phyloP scores from a whole-genome alignment of 257 asterid genomes.

The Leonotis leonurus region DNA sequence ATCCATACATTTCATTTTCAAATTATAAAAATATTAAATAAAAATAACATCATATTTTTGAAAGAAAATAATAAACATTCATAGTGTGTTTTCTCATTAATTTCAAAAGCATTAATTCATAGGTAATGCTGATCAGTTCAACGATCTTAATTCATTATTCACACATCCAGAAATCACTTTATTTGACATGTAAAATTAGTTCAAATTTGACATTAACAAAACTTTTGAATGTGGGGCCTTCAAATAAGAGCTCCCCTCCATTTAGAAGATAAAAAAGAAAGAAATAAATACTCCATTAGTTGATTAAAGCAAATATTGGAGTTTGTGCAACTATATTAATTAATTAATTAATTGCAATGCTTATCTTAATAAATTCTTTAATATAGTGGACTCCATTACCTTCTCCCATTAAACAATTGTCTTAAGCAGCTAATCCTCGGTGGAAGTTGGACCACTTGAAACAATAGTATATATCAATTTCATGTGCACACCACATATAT shows the following conservation, averaged over 20 bases:
- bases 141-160: too few species aligned
- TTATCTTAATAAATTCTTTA: constrained; percentile 31
- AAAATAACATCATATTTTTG: too few species aligned
- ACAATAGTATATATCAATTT: constrained; percentile 19
- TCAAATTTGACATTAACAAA: background rate
- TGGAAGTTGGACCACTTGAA: constrained; percentile 37
- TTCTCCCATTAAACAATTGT: constrained; percentile 22
- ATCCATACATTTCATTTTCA: too few species aligned
- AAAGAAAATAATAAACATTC: too few species aligned
- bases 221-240: constrained; percentile 3
- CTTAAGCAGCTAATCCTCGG: constrained; percentile 29
- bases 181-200: background rate
- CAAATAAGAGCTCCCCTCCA: background rate
- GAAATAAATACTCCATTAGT: background rate
- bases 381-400: constrained; percentile 25
- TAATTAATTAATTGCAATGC: constrained; percentile 14
- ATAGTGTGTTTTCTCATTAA: too few species aligned
- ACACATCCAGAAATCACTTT: background rate
- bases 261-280: too few species aligned
- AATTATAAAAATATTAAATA: too few species aligned
- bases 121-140: background rate
- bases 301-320: constrained; percentile 26
- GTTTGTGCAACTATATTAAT: constrained; percentile 18
- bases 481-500: constrained; percentile 34
- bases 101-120: too few species aligned